Conservation (phyloP, 2,329 filamentous ascomycete genomes). For the Penicillium sclerotigenum region DNA sequence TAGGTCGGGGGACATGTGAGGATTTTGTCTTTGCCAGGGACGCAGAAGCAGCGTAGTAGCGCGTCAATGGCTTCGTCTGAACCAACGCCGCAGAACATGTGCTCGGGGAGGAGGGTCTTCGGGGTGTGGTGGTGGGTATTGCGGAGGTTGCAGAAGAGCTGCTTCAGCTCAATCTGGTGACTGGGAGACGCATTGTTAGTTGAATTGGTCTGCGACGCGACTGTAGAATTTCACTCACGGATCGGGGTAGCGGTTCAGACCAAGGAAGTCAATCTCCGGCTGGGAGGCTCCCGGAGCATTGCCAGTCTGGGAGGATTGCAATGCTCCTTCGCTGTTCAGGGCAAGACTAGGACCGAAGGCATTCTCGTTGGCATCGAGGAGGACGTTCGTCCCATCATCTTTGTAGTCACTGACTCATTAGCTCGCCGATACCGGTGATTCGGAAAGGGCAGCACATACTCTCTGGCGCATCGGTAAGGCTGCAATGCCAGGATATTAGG, state of each 20-base stretch:
- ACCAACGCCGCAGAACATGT: conserved; percentile 92
- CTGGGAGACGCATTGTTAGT: conserved; percentile 30
- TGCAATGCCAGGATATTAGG: conserved; percentile 73
- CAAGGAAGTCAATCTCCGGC: conserved; percentile 69
- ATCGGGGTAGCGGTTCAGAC: conserved; percentile 92
- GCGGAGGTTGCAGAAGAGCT: conserved; percentile 78
- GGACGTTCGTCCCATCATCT: conserved; percentile 91
- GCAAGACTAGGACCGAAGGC: conserved; percentile 81
- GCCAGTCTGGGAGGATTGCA: conserved; percentile 45
- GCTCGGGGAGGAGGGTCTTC: conserved; percentile 69
- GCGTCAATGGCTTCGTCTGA: conserved; percentile 97
- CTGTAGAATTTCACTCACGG: conserved; percentile 50
- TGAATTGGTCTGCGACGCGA: not conserved
- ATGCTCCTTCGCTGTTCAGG: conserved; percentile 48
- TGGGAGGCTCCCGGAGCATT: conserved; percentile 41
- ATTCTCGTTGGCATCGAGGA: conserved; percentile 98
- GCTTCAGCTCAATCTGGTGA: conserved; percentile 83
- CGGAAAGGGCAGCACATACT: conserved; percentile 56
- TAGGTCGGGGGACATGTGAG: conserved; percentile 95
- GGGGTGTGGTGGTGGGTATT: conserved; percentile 76
- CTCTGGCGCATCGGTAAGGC: conserved; percentile 77
- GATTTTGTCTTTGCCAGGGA: conserved; percentile 82
- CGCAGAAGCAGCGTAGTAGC: conserved; percentile 87
- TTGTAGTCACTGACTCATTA: conserved; percentile 79
- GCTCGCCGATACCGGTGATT: conserved; percentile 11